Percentiles rank a stretch among this genome's conserved stretches.
These are phyloP conservation scores for Debaryomyces hansenii DNA, from an alignment of 805 yeast genomes.

Conservation along the genomic window DNA sequence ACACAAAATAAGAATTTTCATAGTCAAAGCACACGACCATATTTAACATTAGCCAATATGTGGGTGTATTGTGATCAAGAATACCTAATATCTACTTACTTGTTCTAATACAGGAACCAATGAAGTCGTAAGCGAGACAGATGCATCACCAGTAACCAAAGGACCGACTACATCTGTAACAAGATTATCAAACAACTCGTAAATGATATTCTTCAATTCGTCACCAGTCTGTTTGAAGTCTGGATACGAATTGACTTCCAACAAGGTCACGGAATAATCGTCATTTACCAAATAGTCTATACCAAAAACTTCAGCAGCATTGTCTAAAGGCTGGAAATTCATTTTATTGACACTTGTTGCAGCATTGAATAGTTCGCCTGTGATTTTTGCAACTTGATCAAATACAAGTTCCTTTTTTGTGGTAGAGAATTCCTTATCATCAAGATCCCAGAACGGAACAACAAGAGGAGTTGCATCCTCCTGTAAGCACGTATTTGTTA, in stretches of 20 bases:
- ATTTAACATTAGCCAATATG: background rate
- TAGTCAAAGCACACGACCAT: slow-evolving; percentile 7
- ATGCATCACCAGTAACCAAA: slow-evolving; percentile 27
- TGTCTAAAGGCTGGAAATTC: slow-evolving; percentile 77
- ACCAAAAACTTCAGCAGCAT: slow-evolving; percentile 87
- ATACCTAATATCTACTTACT: background rate
- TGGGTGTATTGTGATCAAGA: background rate
- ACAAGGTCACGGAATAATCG: slow-evolving; percentile 52
- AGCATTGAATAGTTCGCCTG: slow-evolving; percentile 74
- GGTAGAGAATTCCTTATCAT: slow-evolving; percentile 34
- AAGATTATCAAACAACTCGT: slow-evolving; percentile 62
- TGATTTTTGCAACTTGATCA: slow-evolving; percentile 56
- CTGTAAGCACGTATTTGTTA: slow-evolving; percentile 93
- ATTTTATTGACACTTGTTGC: slow-evolving; percentile 79
- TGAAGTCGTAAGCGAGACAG: slow-evolving; percentile 4
- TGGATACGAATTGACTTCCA: slow-evolving; percentile 93
- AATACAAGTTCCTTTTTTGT: slow-evolving; percentile 44
- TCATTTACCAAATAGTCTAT: slow-evolving; percentile 78
- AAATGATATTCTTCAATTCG: slow-evolving; percentile 63
- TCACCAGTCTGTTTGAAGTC: slow-evolving; percentile 96
- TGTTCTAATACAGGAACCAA: slow-evolving; percentile 41
- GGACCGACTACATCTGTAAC: slow-evolving; percentile 52
- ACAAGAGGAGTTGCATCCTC: slow-evolving; percentile 53
- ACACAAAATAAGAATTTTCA: slow-evolving; percentile 7
- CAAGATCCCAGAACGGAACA: slow-evolving; percentile 60